Base-by-base conservation (phyloP, 768 basidiomycete genomes). In the Pleurotus pulmonarius region DNA sequence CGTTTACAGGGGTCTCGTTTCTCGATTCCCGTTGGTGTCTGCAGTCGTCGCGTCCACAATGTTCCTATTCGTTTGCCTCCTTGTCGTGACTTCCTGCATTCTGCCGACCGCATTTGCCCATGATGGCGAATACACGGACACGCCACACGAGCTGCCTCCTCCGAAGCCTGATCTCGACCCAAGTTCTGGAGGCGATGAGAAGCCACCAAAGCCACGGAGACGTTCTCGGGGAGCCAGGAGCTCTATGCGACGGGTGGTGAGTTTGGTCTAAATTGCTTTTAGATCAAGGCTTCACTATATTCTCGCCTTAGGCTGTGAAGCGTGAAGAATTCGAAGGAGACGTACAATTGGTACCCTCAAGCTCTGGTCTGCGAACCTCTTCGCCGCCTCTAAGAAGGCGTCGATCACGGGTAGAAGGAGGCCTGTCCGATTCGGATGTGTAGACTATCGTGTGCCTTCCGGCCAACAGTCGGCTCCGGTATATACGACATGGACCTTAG, bases 1-100 rank as follows among this genome's bases (percentile, higher is more conserved):
- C 44, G 12, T 55, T 58, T 34, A 15, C 58, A 92, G 90, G 20
- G 88, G 89, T 25, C 67, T 91, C 5, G 76, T 87, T 34, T 81
- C 86, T 29, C 83, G 86, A 37, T 88, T 87, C 68, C 90, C 90
- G 1, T 62, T 89, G 12, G 57, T 77, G 11, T 80, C 79, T 46
- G 79, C 85, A 4, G 16, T 85, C 9, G 57, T 75, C 3, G 75
- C 81, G 26, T 71, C 79, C 18, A 61, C 65, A 39, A 55, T 72
- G 0, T 85, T 85, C 70, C 70, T 83, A 58, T 61, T 73, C 26
- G 73, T 85, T 39, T 68, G 80, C 26, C 68, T 76, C 34, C 55
- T 76, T 20, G 68, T 80, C 25, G 63, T 86, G n/a, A 78, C 70
- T 9, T 73, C 70, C 6, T 86, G 79, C 59, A 67, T 85, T 49